Percentiles rank a stretch among this genome's conserved stretches.
Evolutionary conservation across 1,284 basidiomycete genomes (phyloP).

Genomic region (Schizophyllum commune): DNA sequence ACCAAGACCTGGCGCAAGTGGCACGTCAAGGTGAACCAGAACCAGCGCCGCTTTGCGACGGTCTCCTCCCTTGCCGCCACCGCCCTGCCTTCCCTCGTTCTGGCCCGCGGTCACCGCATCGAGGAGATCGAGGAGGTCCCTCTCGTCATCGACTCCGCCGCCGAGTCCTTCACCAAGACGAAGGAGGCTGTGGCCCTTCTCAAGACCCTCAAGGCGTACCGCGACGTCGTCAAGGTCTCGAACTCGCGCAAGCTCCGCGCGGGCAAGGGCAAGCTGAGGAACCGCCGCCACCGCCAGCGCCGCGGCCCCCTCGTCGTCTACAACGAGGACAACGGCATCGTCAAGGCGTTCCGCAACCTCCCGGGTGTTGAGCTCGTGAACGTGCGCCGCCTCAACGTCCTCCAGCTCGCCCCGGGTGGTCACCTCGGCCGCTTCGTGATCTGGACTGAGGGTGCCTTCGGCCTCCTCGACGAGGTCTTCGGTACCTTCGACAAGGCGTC

Average conservation of each 20-base stretch:
- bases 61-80: slow-evolving; percentile 98
- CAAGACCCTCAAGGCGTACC: slow-evolving; percentile 86
- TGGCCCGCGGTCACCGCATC: slow-evolving; percentile 98
- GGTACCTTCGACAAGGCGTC: slow-evolving; percentile 86
- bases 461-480: slow-evolving; percentile 90
- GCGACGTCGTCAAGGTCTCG: slow-evolving; percentile 94
- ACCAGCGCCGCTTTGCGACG: slow-evolving; percentile 97
- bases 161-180: slow-evolving; percentile 92
- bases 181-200: slow-evolving; percentile 96
- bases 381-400: slow-evolving; percentile 92
- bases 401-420: slow-evolving; percentile 99
- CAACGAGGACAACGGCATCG: slow-evolving; percentile 96
- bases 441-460: slow-evolving; percentile 97
- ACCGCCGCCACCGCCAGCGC: slow-evolving; percentile 95
- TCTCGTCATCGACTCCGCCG: slow-evolving; percentile 76
- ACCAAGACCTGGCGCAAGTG: slow-evolving; percentile 99
- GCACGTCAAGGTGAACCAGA: slow-evolving; percentile 99
- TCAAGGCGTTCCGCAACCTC: slow-evolving; percentile 97
- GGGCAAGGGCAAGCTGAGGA: slow-evolving; percentile 96
- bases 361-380: slow-evolving; percentile 98
- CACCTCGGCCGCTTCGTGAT: slow-evolving; percentile 99
- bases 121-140: slow-evolving; percentile 97
- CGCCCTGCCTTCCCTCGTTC: slow-evolving; percentile 95
- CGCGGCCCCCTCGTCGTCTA: slow-evolving; percentile 98
- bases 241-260: slow-evolving; percentile 97